Evolutionary conservation across 345 rosid genomes (phyloP), one percentile per base, ranked within the genome.

Genomic region (Salix viminalis): DNA sequence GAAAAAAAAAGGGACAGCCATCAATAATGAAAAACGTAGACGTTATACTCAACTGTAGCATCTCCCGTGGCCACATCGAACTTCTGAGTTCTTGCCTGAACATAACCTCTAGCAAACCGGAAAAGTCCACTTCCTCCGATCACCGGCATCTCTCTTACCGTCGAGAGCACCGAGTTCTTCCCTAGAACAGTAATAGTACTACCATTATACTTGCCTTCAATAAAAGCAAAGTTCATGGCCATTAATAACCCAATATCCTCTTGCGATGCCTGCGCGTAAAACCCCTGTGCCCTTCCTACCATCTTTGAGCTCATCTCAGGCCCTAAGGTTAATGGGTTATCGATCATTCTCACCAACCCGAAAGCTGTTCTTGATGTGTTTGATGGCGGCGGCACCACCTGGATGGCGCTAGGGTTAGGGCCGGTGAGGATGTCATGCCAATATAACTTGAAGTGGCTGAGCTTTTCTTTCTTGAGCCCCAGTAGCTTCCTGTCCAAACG

Each of bases 41-140:
- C 18, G 32, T 67, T 37, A 21, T 75, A 75, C 71, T 65, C 46
- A 34, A 75, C 77, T 6, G 48, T 36, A 16, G 80, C 80, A 52
- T 77, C 80, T 34, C 76, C 79, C 0, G 74, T 41, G 6, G 4
- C 23, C 6, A 21, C 5, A 82, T 90, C 72, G n/a, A 90, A 4
- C 58, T 67, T 70, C 67, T 84, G 77, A 15, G 94, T 93, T 32
- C 67, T 79, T 1, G 88, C 89, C 71, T 88, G 81, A 34, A 84
- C 97, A 83, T 90, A 93, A 0, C 97, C 97, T 70, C 92, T 79
- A 1, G 91, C 94, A 76, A 91, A 89, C 69, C 94, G 85, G 89
- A 93, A 87, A 50, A 91, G 84, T 21, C 98, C 97, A 79, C 91
- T 88, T 46, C 97, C 97, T 42, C 92, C 90, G 42, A 91, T 71